A percentile compares a stretch with the other conserved stretches of the same genome.
phyloP scores from a whole-genome alignment of 73 alveolate species.

The Paramecium octaurelia region DNA sequence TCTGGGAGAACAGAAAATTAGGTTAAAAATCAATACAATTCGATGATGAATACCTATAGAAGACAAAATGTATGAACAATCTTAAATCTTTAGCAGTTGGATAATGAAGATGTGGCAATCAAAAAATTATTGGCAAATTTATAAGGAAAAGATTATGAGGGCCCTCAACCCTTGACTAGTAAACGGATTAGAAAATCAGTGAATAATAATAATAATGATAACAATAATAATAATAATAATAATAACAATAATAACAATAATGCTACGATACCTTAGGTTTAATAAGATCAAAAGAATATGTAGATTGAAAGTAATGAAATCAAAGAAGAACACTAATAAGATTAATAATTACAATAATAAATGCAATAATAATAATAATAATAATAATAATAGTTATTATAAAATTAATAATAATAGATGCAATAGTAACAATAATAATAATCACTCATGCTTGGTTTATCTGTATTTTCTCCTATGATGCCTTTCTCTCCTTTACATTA shows the following conservation, averaged over 20 bases:
- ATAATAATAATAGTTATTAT: not conserved
- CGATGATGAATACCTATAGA: conserved; percentile 22
- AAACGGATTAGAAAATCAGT: not conserved
- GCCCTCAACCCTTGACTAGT: not conserved
- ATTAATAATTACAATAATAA: not conserved
- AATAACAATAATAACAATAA: not conserved
- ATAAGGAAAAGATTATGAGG: conserved; percentile 30
- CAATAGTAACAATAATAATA: not conserved
- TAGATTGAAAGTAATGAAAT: not conserved
- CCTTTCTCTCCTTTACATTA: conserved; percentile 18
- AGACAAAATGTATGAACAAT: not conserved
- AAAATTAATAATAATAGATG: not conserved
- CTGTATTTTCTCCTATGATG: conserved; percentile 29
- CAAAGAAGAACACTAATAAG: not conserved
- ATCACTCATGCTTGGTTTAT: not conserved
- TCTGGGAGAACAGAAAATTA: conserved; percentile 39
- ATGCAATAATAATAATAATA: not conserved
- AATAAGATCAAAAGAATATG: not conserved
- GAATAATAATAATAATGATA: not conserved
- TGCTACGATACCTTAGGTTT: not conserved
- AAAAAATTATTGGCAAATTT: conserved; percentile 25
- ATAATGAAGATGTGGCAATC: conserved; percentile 23
- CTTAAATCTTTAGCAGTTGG: not conserved
- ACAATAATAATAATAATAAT: not conserved
- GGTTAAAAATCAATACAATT: conserved; percentile 43